Conservation (phyloP, 2,329 filamentous ascomycete species). For the Cladosporium sp. region DNA sequence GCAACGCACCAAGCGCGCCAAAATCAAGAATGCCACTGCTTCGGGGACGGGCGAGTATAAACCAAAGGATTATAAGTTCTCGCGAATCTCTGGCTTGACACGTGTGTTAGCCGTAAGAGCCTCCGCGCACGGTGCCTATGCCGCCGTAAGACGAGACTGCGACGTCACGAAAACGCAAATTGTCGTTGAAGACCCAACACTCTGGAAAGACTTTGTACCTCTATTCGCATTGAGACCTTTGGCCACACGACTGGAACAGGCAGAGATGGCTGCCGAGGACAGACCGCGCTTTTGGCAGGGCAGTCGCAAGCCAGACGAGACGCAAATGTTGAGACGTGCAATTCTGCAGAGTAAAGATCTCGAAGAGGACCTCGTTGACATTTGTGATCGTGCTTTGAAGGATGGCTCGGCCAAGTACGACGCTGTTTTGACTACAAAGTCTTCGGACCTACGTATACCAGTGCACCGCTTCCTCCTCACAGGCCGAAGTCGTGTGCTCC, state of each 20-base stretch:
- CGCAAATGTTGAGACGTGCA: conserved; percentile 52
- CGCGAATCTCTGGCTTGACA: conserved; percentile 82
- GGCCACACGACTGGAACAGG: conserved; percentile 13
- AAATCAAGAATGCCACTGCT: conserved; percentile 64
- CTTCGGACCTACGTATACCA: conserved; percentile 69
- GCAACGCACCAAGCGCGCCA: conserved; percentile 77
- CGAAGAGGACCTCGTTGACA: conserved; percentile 55
- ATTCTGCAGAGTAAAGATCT: conserved; percentile 62
- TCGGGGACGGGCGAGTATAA: conserved; percentile 53
- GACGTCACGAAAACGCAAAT: conserved; percentile 74
- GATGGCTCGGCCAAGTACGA: conserved; percentile 40
- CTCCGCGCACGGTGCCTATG: conserved; percentile 85
- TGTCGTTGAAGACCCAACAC: conserved; percentile 57
- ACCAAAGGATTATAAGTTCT: conserved; percentile 91
- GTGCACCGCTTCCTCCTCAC: conserved; percentile 77
- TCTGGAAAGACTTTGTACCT: conserved; percentile 70
- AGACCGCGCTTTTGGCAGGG: conserved; percentile 47
- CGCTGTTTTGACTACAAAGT: conserved; percentile 48
- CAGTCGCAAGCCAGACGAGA: conserved; percentile 41
- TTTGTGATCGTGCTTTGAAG: conserved; percentile 37
- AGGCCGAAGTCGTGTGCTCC: conserved; percentile 67
- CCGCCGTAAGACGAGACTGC: conserved; percentile 78
- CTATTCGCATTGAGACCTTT: conserved; percentile 67
- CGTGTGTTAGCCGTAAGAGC: conserved; percentile 79
- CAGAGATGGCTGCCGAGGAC: conserved; percentile 34